Percentiles rank a stretch among this genome's conserved stretches.
Evolutionary conservation across 441 rosid species (phyloP).

Genomic region (Pelargonium cotyledonis): DNA sequence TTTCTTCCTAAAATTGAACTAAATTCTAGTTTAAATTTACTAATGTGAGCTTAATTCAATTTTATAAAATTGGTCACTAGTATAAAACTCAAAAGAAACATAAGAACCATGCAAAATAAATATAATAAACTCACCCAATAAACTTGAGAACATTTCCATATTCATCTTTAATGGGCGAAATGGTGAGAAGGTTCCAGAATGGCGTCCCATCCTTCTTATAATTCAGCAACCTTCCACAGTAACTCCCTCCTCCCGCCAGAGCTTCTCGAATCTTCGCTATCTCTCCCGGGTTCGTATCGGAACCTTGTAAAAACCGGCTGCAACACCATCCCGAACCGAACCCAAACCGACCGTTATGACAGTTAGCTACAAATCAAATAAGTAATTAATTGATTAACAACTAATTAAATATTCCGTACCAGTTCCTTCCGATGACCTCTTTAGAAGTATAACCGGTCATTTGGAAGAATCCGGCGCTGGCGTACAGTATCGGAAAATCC

Average conservation of each 20-base stretch:
- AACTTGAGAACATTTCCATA: conserved; percentile 71
- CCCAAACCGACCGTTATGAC: conserved; percentile 14
- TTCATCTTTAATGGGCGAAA: conserved; percentile 88
- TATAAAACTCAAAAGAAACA: no score
- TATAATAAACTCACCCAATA: conserved; percentile 90
- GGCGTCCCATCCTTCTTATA: conserved; percentile 92
- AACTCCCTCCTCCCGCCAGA: conserved; percentile 47
- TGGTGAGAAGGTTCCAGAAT: conserved; percentile 95
- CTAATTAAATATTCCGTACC: conserved; percentile 38
- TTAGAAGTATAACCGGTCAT: conserved; percentile 93
- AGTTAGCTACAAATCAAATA: no score
- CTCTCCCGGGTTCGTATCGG: conserved; percentile 80
- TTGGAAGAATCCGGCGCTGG: conserved; percentile 92
- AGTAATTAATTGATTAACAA: background rate
- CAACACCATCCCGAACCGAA: background rate
- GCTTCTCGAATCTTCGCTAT: conserved; percentile 71
- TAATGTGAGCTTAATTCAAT: no score
- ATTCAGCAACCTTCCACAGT: conserved; percentile 84
- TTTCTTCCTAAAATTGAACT: no score
- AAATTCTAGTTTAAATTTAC: no score
- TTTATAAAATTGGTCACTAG: no score
- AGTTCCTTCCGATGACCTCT: conserved; percentile 88
- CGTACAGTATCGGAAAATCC: conserved; percentile 79
- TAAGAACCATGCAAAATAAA: no score
- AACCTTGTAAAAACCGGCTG: conserved; percentile 89